Evolutionary conservation across 129 eudicot species (phyloP), one percentile per base, ranked within the genome.

Genomic region (Saussurea involucrata): DNA sequence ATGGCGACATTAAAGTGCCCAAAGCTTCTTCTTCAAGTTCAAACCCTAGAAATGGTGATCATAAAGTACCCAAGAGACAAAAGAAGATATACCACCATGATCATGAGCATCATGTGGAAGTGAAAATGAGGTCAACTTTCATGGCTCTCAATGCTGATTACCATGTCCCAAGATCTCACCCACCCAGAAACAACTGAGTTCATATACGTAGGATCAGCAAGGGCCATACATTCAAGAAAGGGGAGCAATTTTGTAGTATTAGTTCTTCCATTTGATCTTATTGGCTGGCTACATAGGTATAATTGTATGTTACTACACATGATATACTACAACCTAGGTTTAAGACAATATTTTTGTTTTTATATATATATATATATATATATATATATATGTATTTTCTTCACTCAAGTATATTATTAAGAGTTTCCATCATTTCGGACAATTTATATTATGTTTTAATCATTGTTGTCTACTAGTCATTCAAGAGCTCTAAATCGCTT

Each of bases 121-220:
- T 78, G 6, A 80, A 81, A 66, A 27, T 42, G 71, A 75, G 71
- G 27, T 74, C 84, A 60, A 83, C 71, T 75, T 81, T 82, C 80
- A 63, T 85, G 82, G 85, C 76, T 75, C 71, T 86, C 13, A 86
- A 68, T 84, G 90, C 96, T 68, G 92, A 90, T 88, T 90, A 90
- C 77, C 82, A 80, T 72, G 69, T 69, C 22, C 89, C 96, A 17
- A 86, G 83, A 63, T 66, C 90, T 36, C 96, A 90, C 76, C 92
- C 96, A 37, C 92, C 96, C 24, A 84, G 53, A 82, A 76, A 90
- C 73, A 90, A 90, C 77, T 90, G 71, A 87, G 17, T 55, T 73
- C 63, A 40, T n/a, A 77, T 33, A 71, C 7, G 66, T 72, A 66
- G 71, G 27, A 57, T 0, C 22, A 40, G n/a, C 21, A 75, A 58